Conservation (phyloP, 2,329 filamentous ascomycete species). For the Fusarium mundagurra region DNA sequence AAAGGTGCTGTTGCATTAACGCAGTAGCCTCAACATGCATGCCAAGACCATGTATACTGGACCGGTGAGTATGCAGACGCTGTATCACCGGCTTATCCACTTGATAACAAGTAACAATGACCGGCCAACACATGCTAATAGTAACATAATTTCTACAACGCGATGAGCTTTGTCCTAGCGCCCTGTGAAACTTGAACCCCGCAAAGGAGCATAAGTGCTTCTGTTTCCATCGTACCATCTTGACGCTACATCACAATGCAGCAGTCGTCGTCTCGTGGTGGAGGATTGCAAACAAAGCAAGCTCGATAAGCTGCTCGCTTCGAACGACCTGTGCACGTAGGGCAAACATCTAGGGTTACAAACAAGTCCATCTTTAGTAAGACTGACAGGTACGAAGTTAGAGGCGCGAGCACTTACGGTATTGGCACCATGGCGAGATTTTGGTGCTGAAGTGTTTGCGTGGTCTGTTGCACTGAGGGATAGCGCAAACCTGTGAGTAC, state of each 20-base stretch:
- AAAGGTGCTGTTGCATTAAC: background rate
- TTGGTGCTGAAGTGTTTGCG: background rate
- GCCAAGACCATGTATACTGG: background rate
- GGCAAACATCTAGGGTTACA: background rate
- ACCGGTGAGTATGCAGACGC: too few relatives aligned
- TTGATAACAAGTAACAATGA: background rate
- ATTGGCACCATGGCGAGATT: background rate
- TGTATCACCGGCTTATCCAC: too few relatives aligned
- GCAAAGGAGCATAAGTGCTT: background rate
- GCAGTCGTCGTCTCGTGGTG: background rate
- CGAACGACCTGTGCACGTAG: background rate
- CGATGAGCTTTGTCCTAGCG: background rate
- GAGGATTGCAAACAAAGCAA: background rate
- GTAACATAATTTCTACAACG: background rate
- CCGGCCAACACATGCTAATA: accelerated
- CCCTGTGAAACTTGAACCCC: background rate
- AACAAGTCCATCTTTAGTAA: background rate
- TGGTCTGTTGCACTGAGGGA: background rate
- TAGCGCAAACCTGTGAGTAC: background rate
- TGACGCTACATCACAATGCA: background rate
- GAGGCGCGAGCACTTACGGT: background rate
- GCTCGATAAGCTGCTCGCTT: background rate
- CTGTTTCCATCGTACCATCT: background rate
- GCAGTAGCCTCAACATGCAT: background rate
- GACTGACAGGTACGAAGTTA: too few relatives aligned